phyloP scores from a whole-genome alignment of 2,329 filamentous ascomycete genomes.

The Xylaria sp. region DNA sequence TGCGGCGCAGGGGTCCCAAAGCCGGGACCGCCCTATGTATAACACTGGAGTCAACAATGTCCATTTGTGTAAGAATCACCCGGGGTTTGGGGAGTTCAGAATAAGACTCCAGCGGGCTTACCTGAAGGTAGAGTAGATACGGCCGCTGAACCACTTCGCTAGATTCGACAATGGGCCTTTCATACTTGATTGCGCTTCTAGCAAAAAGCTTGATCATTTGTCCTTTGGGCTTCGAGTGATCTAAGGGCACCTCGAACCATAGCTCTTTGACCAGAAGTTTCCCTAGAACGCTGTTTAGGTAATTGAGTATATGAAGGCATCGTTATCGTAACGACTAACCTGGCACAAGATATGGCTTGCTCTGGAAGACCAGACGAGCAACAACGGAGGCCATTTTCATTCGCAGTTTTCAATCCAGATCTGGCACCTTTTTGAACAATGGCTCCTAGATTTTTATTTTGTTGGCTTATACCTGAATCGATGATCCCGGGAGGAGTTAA shows the following conservation, averaged over 20 bases:
- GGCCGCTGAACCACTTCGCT: constrained; percentile 57
- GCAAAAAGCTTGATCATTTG: constrained; percentile 80
- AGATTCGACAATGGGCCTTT: constrained; percentile 65
- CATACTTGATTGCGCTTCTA: constrained; percentile 74
- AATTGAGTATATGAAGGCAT: constrained; percentile 14
- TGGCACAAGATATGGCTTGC: constrained; percentile 55
- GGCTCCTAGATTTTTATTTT: not conserved
- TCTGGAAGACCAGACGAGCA: constrained; percentile 48
- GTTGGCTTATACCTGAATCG: not conserved
- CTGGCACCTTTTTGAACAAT: not conserved
- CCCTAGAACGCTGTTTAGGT: constrained; percentile 58
- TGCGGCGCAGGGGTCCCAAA: constrained; percentile 80
- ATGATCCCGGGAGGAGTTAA: not conserved
- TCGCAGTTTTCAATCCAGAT: not conserved
- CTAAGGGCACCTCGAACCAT: constrained; percentile 86
- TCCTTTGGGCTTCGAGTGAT: constrained; percentile 71
- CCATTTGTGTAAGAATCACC: no score
- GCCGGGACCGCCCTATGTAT: constrained; percentile 88
- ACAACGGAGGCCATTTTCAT: constrained; percentile 42
- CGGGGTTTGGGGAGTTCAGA: no score
- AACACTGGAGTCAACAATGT: no score
- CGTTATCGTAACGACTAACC: constrained; percentile 37
- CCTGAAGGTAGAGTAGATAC: constrained; percentile 79
- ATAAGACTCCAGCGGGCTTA: no score
- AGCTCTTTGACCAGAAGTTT: constrained; percentile 81